Base-by-base conservation (phyloP, 495 filamentous ascomycete genomes). In the Tuber aestivum region DNA sequence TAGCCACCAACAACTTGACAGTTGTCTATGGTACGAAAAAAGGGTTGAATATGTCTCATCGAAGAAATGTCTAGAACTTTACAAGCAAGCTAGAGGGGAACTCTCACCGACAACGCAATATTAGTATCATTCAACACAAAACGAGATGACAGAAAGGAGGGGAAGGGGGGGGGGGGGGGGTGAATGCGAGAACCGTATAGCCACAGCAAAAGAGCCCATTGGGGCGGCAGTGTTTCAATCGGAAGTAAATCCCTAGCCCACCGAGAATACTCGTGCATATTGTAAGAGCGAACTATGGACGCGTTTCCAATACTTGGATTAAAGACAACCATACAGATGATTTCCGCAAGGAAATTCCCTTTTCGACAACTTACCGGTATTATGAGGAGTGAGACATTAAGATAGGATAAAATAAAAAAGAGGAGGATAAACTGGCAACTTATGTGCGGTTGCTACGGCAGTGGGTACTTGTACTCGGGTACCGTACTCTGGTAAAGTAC, bases 1-100 rank as follows among this genome's bases (percentile, higher is more conserved):
- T 27, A 35, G 56, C 56, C 56, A 65, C 56, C 27, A 65, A 65
- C 27, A 35, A 14, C 56, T 32, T 18, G n/a, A 61, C 50, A 65
- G 56, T 5, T 18, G 56, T 35, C 27, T 35, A 65, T 65, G 56
- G 27, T 4, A 35, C 56, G 27, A 65, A 65, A 65, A 65, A 35
- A 65, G 56, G 56, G 27, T 35, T 65, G 56, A 65, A 65, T 65
- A 65, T 65, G 56, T 65, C 56, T 35, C 56, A 35, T 35, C n/a
- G 12, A 7, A 65, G 56, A 32, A 32, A 14, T 32, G 16, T 27
- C 35, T 65, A 27, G 27, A 35, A 18, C 27, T 35, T 65, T 35
- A 27, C 14, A 35, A 35, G 27, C 27, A 18, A 32, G 27, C 27
- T 20, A 18, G 56, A 65, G 56, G 56, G 27, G 3, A 65, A 14